Conservation (phyloP, 139 green algal species). For the Asterochloris sp. region DNA sequence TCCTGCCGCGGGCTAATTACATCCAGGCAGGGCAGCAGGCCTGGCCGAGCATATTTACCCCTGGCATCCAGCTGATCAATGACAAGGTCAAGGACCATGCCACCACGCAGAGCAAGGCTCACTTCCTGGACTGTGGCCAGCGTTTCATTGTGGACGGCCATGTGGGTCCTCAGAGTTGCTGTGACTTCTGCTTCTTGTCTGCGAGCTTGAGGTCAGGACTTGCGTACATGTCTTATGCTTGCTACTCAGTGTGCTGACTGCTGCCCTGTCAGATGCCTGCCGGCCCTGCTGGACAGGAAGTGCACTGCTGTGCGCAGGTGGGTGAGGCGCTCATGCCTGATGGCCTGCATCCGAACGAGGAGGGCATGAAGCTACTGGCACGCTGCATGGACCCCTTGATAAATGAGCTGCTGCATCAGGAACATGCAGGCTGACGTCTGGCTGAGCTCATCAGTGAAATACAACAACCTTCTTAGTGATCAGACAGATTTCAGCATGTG, state of each 20-base stretch:
- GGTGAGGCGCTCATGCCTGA: background rate
- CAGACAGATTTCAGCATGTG: too few species aligned
- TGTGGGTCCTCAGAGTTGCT: too few species aligned
- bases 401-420: background rate
- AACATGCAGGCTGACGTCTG: background rate
- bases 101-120: background rate
- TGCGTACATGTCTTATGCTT: background rate
- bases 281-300: too few species aligned
- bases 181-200: too few species aligned
- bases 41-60: conserved; percentile 25
- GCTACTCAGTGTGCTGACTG: background rate
- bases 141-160: too few species aligned
- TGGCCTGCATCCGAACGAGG: background rate
- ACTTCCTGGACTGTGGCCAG: conserved; percentile 31
- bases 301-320: background rate
- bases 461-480: too few species aligned
- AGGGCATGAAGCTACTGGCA: background rate
- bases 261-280: background rate
- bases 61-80: conserved; percentile 20
- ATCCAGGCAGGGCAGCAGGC: background rate
- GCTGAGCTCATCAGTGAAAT: too few species aligned
- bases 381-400: background rate
- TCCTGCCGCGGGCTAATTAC: conserved; percentile 20
- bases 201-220: too few species aligned
- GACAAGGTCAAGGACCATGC: background rate